These are phyloP conservation scores for Cryptococcus maquisensis DNA, from an alignment of 1,284 basidiomycete genomes.

Conservation along the genomic window DNA sequence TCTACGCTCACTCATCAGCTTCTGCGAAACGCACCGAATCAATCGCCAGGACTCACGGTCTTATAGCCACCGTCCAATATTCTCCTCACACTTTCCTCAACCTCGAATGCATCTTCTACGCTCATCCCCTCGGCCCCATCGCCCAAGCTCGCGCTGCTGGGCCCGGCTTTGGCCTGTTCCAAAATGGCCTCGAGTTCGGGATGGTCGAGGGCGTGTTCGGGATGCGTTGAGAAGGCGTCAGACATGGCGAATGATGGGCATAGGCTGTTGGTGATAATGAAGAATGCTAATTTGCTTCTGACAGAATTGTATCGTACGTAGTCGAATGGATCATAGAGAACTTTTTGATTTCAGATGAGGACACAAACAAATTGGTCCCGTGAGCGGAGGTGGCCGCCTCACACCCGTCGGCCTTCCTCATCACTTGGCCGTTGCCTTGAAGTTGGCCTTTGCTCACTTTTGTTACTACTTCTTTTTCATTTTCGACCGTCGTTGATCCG, in stretches of 20 bases:
- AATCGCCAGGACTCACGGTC: slow-evolving; percentile 32
- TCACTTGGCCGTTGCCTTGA: too few species aligned
- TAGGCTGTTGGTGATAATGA: neutral
- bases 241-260: slow-evolving; percentile 21
- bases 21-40: too few species aligned
- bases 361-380: slow-evolving; percentile 17
- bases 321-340: neutral
- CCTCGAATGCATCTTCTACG: slow-evolving; percentile 49
- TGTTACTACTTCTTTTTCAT: too few species aligned
- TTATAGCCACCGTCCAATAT: slow-evolving; percentile 48
- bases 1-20: slow-evolving; percentile 52
- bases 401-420: too few species aligned
- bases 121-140: slow-evolving; percentile 28
- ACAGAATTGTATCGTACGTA: too few species aligned
- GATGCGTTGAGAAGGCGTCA: slow-evolving; percentile 44
- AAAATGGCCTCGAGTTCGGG: slow-evolving; percentile 23
- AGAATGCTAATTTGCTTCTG: neutral
- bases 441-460: too few species aligned
- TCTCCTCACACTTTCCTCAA: slow-evolving; percentile 42
- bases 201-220: slow-evolving; percentile 43
- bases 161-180: slow-evolving; percentile 19
- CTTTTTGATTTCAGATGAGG: neutral
- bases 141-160: slow-evolving; percentile 28
- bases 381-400: too few species aligned
- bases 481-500: too few species aligned